These are phyloP conservation scores for Paramecium bursaria DNA, from an alignment of 73 alveolate genomes.

Conservation along the genomic window DNA sequence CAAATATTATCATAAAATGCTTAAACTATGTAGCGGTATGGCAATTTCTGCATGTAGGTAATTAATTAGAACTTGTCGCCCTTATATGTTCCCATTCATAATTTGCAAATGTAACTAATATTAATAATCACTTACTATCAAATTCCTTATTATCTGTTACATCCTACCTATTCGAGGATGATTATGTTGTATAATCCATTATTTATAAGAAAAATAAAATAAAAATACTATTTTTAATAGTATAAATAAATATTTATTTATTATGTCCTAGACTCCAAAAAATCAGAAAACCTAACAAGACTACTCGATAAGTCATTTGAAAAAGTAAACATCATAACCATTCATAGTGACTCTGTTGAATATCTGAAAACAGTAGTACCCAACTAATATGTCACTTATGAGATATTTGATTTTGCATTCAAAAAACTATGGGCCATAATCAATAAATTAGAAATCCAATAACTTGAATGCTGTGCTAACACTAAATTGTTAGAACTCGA, in stretches of 20 bases:
- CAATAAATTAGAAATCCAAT: slow-evolving; percentile 31
- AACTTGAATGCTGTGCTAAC: background rate
- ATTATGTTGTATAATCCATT: background rate
- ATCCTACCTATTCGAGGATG: slow-evolving; percentile 3
- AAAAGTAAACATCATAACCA: no score
- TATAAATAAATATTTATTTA: no score
- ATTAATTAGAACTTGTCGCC: background rate
- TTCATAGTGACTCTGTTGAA: slow-evolving; percentile 26
- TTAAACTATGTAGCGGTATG: slow-evolving; percentile 81
- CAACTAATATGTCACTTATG: slow-evolving; percentile 50
- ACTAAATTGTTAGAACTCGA: slow-evolving; percentile 45
- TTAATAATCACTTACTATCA: background rate
- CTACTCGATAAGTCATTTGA: no score
- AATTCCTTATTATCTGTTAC: slow-evolving; percentile 47
- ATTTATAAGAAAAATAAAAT: no score
- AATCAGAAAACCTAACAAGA: no score
- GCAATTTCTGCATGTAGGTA: slow-evolving; percentile 73
- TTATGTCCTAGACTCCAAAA: no score
- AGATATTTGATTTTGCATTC: slow-evolving; percentile 52
- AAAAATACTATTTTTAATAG: no score
- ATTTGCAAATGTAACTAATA: slow-evolving; percentile 50
- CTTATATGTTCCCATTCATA: slow-evolving; percentile 51
- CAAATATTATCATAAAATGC: slow-evolving; percentile 77
- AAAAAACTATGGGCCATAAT: slow-evolving; percentile 47
- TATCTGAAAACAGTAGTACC: slow-evolving; percentile 18